Evolutionary conservation across 2,329 filamentous ascomycete species (phyloP).

Genomic region (Graphiopsis chlorocephala): DNA sequence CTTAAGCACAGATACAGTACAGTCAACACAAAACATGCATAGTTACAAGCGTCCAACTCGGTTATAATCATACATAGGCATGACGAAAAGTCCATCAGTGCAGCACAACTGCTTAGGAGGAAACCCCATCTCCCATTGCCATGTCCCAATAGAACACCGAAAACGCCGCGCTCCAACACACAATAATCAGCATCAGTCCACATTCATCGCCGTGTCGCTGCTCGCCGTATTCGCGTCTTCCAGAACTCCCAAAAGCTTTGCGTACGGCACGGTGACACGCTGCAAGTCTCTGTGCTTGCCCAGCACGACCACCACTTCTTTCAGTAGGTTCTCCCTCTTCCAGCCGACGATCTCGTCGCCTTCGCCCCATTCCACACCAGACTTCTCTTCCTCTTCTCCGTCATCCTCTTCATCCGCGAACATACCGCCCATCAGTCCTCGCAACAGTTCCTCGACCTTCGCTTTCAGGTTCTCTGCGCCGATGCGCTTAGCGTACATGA

Average conservation of each 20-base stretch:
- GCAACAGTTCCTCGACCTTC: slow-evolving; percentile 91
- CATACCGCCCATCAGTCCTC: slow-evolving; percentile 72
- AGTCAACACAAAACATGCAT: too few relatives aligned
- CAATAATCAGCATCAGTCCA: not conserved
- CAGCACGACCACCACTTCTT: slow-evolving; percentile 86
- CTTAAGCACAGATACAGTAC: too few relatives aligned
- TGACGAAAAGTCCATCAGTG: not conserved
- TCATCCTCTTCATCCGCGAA: slow-evolving; percentile 60
- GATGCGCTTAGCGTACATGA: slow-evolving; percentile 95
- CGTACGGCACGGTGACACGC: slow-evolving; percentile 91
- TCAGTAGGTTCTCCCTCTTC: slow-evolving; percentile 82
- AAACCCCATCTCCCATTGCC: not conserved
- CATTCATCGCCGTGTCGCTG: slow-evolving; percentile 6
- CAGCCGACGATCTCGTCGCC: slow-evolving; percentile 81
- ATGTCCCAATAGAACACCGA: not conserved
- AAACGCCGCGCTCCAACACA: slow-evolving; percentile 12
- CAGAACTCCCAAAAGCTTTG: slow-evolving; percentile 69
- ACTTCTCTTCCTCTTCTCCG: slow-evolving; percentile 42
- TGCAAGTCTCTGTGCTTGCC: slow-evolving; percentile 98
- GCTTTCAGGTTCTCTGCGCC: slow-evolving; percentile 81
- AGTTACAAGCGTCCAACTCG: not conserved
- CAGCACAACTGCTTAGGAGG: not conserved
- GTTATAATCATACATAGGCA: not conserved
- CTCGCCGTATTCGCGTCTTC: slow-evolving; percentile 14
- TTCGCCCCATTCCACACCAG: slow-evolving; percentile 62